A percentile compares a stretch with the other conserved stretches of the same genome.
phyloP scores from a whole-genome alignment of 345 rosid species.

The Bruguiera gymnorhiza region DNA sequence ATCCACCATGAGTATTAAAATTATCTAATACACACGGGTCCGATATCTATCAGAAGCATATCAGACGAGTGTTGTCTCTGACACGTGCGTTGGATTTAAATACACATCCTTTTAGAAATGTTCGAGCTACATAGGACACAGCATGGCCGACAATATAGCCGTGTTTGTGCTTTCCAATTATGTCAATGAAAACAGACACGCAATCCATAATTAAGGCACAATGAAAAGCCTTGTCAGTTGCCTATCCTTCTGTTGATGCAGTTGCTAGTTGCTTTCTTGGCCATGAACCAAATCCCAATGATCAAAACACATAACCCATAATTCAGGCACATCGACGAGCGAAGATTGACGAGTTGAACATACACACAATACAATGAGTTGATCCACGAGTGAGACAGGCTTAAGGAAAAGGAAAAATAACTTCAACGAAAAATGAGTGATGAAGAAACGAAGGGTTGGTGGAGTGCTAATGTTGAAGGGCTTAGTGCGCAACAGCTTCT shows the following conservation, averaged over 20 bases:
- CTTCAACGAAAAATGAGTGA: too few relatives aligned
- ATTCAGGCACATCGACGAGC: background rate
- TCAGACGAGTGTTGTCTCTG: too few relatives aligned
- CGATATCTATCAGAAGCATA: too few relatives aligned
- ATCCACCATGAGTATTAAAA: too few relatives aligned
- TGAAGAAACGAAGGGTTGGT: background rate
- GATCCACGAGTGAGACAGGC: background rate
- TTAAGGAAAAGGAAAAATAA: background rate
- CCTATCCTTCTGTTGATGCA: background rate
- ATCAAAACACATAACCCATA: background rate
- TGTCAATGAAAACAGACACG: background rate
- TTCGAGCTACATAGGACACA: too few relatives aligned
- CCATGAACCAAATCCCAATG: background rate
- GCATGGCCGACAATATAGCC: too few relatives aligned
- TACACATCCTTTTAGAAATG: too few relatives aligned
- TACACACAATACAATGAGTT: background rate
- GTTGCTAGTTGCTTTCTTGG: background rate
- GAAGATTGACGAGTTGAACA: background rate
- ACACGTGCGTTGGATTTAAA: too few relatives aligned
- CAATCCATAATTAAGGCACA: background rate
- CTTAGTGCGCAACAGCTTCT: background rate
- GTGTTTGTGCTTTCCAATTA: too few relatives aligned
- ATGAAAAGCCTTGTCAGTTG: conserved; percentile 8
- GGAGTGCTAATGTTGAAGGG: background rate
- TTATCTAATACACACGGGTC: too few relatives aligned